phyloP scores from a whole-genome alignment of 2,329 filamentous ascomycete genomes.

The Clonostachys rhizophaga region DNA sequence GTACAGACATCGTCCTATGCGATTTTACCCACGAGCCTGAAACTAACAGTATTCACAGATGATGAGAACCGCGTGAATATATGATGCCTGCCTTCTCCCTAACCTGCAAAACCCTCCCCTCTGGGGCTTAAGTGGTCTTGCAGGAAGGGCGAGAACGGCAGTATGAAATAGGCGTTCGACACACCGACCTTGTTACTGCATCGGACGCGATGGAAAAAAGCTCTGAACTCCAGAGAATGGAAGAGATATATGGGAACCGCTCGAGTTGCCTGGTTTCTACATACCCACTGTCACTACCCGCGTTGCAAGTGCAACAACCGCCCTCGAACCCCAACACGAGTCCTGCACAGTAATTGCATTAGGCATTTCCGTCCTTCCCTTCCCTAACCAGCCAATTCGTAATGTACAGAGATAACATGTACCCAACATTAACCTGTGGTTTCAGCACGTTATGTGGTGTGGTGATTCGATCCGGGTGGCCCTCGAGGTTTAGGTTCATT shows the following conservation, averaged over 20 bases:
- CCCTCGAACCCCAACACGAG: too few species aligned
- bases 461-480: too few species aligned
- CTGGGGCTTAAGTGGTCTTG: conserved; percentile 85
- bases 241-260: conserved; percentile 9
- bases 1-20: conserved; percentile 26
- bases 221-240: conserved; percentile 69
- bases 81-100: conserved; percentile 72
- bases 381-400: too few species aligned
- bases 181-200: conserved; percentile 94
- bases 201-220: conserved; percentile 96
- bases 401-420: too few species aligned
- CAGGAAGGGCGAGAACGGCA: conserved; percentile 58
- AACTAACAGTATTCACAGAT: conserved; percentile 56
- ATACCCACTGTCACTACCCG: too few species aligned
- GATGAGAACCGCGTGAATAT: conserved; percentile 99
- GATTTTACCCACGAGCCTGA: neutral
- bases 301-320: too few species aligned
- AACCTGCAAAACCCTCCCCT: conserved; percentile 75
- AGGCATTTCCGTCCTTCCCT: too few species aligned
- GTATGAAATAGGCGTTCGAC: conserved; percentile 99
- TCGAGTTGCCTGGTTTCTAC: too few species aligned
- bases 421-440: too few species aligned
- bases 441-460: too few species aligned
- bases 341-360: too few species aligned
- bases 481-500: too few species aligned